Conservation (phyloP, 441 rosid species). For the Adansonia rubrostipa region DNA sequence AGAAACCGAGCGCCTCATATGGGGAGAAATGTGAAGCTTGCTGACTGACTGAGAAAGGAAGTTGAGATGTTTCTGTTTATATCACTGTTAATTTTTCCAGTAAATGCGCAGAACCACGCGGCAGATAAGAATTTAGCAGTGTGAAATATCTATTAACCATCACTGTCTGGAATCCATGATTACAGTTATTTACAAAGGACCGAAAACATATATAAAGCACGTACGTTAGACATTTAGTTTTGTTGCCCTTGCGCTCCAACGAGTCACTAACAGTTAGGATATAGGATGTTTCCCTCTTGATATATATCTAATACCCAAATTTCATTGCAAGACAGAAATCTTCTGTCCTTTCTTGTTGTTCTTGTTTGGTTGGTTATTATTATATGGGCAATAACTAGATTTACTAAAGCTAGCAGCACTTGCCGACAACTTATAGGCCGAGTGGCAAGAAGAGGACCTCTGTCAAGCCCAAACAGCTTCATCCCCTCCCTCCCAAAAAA, state of each 20-base stretch:
- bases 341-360: not conserved
- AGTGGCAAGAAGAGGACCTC: not conserved
- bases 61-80: constrained; percentile 26
- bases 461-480: too few species aligned
- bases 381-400: too few species aligned
- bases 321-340: not conserved
- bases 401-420: too few species aligned
- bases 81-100: constrained; percentile 12
- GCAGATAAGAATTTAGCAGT: constrained; percentile 42
- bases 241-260: constrained; percentile 26
- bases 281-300: not conserved
- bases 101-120: constrained; percentile 58
- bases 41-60: not conserved
- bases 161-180: constrained; percentile 40
- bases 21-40: not conserved
- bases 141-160: constrained; percentile 28
- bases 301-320: constrained; percentile 33
- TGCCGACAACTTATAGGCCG: too few species aligned
- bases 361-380: not conserved
- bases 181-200: constrained; percentile 5
- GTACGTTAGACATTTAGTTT: constrained; percentile 39
- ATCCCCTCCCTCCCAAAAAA: too few species aligned
- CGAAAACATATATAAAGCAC: constrained; percentile 37
- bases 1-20: not conserved
- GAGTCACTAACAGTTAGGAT: constrained; percentile 13